A percentile compares a stretch with the other conserved stretches of the same genome.
Evolutionary conservation across 2,329 filamentous ascomycete species (phyloP).

Genomic region (Neopestalotiopsis sp.): DNA sequence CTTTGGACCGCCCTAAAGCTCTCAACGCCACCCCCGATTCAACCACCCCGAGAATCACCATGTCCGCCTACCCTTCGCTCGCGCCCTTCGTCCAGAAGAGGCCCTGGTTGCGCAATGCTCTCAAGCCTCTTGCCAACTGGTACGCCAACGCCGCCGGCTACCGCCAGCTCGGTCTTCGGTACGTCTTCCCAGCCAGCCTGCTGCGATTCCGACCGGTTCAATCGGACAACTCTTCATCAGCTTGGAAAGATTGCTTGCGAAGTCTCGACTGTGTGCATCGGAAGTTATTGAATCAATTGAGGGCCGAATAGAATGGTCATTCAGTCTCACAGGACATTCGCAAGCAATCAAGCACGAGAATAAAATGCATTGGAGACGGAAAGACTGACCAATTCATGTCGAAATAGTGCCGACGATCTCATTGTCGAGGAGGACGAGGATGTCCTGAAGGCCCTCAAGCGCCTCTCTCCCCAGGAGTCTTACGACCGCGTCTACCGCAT

Average conservation of each 20-base stretch:
- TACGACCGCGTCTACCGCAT: constrained; percentile 99
- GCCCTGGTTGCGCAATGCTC: constrained; percentile 81
- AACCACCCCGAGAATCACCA: constrained; percentile 39
- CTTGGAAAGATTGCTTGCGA: not conserved
- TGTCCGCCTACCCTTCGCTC: constrained; percentile 75
- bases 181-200: constrained; percentile 37
- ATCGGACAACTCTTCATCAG: not conserved
- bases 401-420: constrained; percentile 84
- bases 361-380: not conserved
- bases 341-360: not conserved
- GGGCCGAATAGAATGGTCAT: not conserved
- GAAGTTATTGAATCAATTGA: not conserved
- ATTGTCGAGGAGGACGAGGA: constrained; percentile 90
- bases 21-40: constrained; percentile 20
- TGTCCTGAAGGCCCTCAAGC: constrained; percentile 87
- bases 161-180: constrained; percentile 91
- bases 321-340: constrained; percentile 5
- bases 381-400: not conserved
- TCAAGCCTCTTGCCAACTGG: constrained; percentile 86
- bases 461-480: constrained; percentile 85
- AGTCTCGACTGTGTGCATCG: not conserved
- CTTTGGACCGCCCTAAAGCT: constrained; percentile 2
- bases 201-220: not conserved
- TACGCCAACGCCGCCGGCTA: constrained; percentile 91
- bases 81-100: constrained; percentile 80